Evolutionary conservation across 2,329 filamentous ascomycete species (phyloP).

Genomic region (Colletotrichum sp.): DNA sequence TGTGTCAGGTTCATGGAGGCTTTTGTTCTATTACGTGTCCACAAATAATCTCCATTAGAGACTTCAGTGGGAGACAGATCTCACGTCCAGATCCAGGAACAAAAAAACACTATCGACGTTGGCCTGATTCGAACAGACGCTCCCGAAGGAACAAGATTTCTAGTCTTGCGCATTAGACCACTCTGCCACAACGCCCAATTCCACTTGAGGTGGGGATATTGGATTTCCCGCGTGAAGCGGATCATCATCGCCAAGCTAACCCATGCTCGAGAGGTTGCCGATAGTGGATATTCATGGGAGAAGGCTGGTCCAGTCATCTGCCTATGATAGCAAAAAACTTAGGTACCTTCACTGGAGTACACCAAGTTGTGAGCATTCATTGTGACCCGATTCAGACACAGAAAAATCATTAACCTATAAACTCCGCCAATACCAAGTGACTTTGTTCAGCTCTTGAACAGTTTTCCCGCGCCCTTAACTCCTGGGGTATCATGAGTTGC

Average conservation of each 20-base stretch:
- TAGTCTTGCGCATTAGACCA: neutral
- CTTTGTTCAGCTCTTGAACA: neutral
- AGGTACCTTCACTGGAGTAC: rapidly evolving
- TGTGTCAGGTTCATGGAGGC: no score
- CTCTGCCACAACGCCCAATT: neutral
- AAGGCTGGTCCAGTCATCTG: rapidly evolving
- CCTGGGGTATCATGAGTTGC: slow-evolving; percentile 1
- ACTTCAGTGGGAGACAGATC: no score
- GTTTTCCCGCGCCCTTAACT: neutral
- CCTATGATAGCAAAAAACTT: rapidly evolving
- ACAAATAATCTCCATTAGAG: no score
- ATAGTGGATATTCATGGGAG: neutral
- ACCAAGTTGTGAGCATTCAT: neutral
- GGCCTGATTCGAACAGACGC: neutral
- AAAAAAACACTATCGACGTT: neutral
- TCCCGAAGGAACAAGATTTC: neutral
- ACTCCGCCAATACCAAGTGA: neutral
- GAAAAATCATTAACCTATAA: neutral
- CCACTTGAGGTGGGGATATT: neutral
- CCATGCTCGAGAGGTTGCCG: neutral
- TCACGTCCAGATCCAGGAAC: no score
- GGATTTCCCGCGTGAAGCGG: rapidly evolving
- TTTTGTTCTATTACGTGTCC: no score
- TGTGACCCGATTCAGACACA: rapidly evolving
- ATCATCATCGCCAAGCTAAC: rapidly evolving